Conservation (phyloP, 306 rosid genomes). For the Begonia loranthoides region DNA sequence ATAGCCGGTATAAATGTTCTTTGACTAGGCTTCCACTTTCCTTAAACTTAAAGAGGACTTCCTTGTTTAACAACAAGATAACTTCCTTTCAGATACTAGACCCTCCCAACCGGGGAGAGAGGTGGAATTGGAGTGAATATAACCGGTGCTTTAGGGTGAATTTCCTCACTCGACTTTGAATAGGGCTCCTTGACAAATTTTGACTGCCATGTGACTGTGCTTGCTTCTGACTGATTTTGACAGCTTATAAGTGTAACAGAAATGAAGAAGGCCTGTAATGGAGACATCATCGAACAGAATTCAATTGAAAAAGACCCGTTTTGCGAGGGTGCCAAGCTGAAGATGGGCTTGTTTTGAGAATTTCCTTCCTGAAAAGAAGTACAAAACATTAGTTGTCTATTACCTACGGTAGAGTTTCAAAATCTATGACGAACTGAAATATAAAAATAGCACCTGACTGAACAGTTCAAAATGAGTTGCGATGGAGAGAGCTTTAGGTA, state of each 20-base stretch:
- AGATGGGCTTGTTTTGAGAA: conserved; percentile 29
- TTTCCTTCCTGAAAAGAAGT: conserved; percentile 45
- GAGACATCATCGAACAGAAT: conserved; percentile 55
- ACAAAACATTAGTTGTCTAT: conserved; percentile 7
- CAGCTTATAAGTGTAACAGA: conserved; percentile 39
- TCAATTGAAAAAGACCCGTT: conserved; percentile 59
- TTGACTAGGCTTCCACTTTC: too few relatives aligned
- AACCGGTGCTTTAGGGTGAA: conserved; percentile 25
- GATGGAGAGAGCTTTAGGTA: conserved; percentile 15
- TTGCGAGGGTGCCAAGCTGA: conserved; percentile 52
- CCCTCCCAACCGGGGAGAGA: conserved; percentile 76
- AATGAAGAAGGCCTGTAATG: conserved; percentile 73
- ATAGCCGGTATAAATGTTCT: too few relatives aligned
- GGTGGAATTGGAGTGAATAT: conserved; percentile 72
- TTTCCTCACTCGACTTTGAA: conserved; percentile 13
- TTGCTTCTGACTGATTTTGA: conserved; percentile 27
- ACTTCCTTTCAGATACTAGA: conserved; percentile 23
- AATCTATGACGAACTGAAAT: not conserved
- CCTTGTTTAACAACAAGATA: conserved; percentile 4
- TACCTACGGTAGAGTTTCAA: too few relatives aligned
- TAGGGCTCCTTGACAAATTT: conserved; percentile 15
- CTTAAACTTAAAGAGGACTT: too few relatives aligned
- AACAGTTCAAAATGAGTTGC: conserved; percentile 41
- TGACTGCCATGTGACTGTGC: conserved; percentile 17
- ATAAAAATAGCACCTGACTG: conserved; percentile 38